Evolutionary conservation across 805 yeast genomes (phyloP).

Genomic region (Hanseniaspora lindneri): DNA sequence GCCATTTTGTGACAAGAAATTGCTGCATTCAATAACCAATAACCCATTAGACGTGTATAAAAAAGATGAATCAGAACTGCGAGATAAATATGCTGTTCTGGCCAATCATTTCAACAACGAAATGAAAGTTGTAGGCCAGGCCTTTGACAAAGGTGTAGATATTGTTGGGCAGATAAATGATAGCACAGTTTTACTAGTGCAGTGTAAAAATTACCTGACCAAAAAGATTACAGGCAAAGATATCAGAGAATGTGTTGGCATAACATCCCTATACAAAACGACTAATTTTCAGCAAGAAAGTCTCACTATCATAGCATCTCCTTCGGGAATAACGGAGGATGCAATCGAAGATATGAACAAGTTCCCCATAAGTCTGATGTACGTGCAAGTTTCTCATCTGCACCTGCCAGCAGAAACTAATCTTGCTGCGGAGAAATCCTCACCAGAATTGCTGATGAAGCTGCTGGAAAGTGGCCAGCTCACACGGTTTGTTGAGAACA

Average conservation of each 20-base stretch:
- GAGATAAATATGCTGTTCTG: background rate
- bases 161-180: slow-evolving; percentile 22
- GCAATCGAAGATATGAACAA: slow-evolving; percentile 25
- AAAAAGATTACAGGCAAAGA: slow-evolving; percentile 27
- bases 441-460: background rate
- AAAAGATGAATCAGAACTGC: background rate
- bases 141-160: slow-evolving; percentile 29
- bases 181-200: slow-evolving; percentile 22
- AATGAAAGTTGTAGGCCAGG: slow-evolving; percentile 26
- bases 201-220: slow-evolving; percentile 26
- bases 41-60: background rate
- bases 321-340: slow-evolving; percentile 26
- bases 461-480: slow-evolving; percentile 5
- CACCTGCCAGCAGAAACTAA: background rate
- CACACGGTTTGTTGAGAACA: slow-evolving; percentile 2
- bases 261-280: slow-evolving; percentile 18
- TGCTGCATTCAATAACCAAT: background rate
- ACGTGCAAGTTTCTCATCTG: slow-evolving; percentile 21
- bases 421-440: background rate
- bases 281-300: slow-evolving; percentile 17
- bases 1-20: background rate
- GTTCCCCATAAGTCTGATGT: slow-evolving; percentile 26
- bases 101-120: slow-evolving; percentile 17
- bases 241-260: slow-evolving; percentile 27
- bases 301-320: slow-evolving; percentile 27